Evolutionary conservation across 768 basidiomycete species (phyloP).

Genomic region (Postia placenta): DNA sequence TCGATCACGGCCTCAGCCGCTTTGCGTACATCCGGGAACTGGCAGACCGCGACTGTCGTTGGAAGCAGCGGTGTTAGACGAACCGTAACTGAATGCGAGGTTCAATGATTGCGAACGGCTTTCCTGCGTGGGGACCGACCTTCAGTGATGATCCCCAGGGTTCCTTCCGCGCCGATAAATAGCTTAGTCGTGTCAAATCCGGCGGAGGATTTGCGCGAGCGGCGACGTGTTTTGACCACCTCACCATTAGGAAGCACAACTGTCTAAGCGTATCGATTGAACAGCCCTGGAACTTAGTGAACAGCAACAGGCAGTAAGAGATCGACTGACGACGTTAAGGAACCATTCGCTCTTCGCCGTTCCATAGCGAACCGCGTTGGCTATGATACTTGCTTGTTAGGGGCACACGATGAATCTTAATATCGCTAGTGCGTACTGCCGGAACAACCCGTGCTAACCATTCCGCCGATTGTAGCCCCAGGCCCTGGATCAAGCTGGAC

Average conservation of each 20-base stretch:
- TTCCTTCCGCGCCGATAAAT: slow-evolving; percentile 89
- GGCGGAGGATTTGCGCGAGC: slow-evolving; percentile 79
- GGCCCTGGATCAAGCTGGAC: slow-evolving; percentile 71
- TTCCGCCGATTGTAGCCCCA: slow-evolving; percentile 78
- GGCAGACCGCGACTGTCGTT: slow-evolving; percentile 82
- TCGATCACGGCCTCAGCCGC: slow-evolving; percentile 82
- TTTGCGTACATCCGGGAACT: slow-evolving; percentile 72
- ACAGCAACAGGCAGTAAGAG: not conserved
- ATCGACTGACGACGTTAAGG: slow-evolving; percentile 57
- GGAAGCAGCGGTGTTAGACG: slow-evolving; percentile 77
- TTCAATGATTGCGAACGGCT: not conserved
- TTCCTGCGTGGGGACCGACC: slow-evolving; percentile 29
- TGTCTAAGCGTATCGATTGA: slow-evolving; percentile 51
- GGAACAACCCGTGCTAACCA: slow-evolving; percentile 82
- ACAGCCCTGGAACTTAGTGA: not conserved
- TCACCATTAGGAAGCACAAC: slow-evolving; percentile 82
- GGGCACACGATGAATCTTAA: no score
- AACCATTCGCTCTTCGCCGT: slow-evolving; percentile 89
- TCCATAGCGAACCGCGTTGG: slow-evolving; percentile 77
- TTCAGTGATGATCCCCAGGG: slow-evolving; percentile 86
- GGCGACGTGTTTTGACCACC: slow-evolving; percentile 78
- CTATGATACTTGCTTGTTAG: slow-evolving; percentile 1
- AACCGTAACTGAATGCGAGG: slow-evolving; percentile 56
- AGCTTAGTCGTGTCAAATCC: slow-evolving; percentile 86
- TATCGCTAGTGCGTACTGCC: slow-evolving; percentile 47